A percentile compares a stretch with the other conserved stretches of the same genome.
These are phyloP conservation scores for Cercospora sesami DNA, from an alignment of 2,329 filamentous ascomycete genomes.

Conservation along the genomic window DNA sequence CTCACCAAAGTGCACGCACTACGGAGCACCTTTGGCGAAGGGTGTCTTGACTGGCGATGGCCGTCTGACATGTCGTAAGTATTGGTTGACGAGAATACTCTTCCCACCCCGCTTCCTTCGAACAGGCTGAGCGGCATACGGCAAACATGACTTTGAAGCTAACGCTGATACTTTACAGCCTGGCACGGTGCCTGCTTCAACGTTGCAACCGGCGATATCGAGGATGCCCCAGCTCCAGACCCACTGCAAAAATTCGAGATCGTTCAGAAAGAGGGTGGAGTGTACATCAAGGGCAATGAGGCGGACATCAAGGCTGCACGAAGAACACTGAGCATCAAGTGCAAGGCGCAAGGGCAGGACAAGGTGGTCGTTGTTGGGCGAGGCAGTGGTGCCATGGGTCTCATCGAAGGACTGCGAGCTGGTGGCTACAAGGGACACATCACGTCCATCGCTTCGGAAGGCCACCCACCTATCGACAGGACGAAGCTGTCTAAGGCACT, in stretches of 20 bases:
- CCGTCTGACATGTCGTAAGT: slow-evolving; percentile 70
- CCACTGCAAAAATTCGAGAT: slow-evolving; percentile 81
- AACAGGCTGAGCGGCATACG: too few species aligned
- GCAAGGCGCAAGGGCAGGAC: slow-evolving; percentile 58
- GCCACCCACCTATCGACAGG: slow-evolving; percentile 78
- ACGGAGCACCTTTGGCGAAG: slow-evolving; percentile 83
- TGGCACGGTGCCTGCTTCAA: slow-evolving; percentile 99
- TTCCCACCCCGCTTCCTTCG: too few species aligned
- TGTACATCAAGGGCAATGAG: slow-evolving; percentile 83
- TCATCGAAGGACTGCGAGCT: slow-evolving; percentile 78
- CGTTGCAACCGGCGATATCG: slow-evolving; percentile 82
- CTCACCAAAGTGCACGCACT: slow-evolving; percentile 83
- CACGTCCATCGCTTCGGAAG: slow-evolving; percentile 80
- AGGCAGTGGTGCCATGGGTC: slow-evolving; percentile 79
- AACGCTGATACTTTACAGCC: slow-evolving; percentile 38
- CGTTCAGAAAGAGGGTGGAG: slow-evolving; percentile 73
- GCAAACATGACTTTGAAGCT: neutral
- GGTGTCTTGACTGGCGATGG: slow-evolving; percentile 82
- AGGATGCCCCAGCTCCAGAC: slow-evolving; percentile 89
- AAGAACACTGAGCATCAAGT: slow-evolving; percentile 72
- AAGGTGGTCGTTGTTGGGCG: slow-evolving; percentile 82
- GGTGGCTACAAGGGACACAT: slow-evolving; percentile 77
- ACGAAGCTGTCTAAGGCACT: slow-evolving; percentile 95
- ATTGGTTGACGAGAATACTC: too few species aligned
- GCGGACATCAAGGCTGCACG: slow-evolving; percentile 73